Evolutionary conservation across 2,329 filamentous ascomycete species (phyloP), one percentile per base, ranked within the genome.

Genomic region (Aspergillus terreus): DNA sequence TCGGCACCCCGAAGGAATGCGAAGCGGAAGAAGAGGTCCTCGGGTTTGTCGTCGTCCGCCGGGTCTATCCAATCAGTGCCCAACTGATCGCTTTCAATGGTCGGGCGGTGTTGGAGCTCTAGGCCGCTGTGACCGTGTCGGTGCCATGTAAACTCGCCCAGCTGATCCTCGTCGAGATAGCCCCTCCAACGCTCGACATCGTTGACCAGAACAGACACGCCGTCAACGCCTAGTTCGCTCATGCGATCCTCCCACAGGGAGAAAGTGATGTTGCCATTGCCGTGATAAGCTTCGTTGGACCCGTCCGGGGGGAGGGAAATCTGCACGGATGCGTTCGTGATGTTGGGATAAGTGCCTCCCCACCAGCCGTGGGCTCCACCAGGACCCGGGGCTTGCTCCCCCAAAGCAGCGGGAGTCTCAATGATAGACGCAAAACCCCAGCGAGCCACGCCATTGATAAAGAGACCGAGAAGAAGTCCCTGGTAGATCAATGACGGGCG

Each of bases 391-490:
- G 67, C 51, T 64, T 76, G 44, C 71, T 80, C 77, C 9, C 81
- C 78, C 21, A 99, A 73, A 1, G 85, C 84, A 0, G 72, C 79
- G 0, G 88, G 83, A 0, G 94, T 97, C 71, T 99, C 86, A 14
- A 99, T 80, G 44, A 99, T 83, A 1, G 87, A 81, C 55, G 90
- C 92, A 68, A 95, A 99, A 0, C 92, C 92, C 94, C 94, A 97
- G 41, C 92, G 82, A 4, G 92, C 92, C 53, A 95, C 84, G 47
- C 94, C 92, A 67, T 96, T 96, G 73, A 96, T 86, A 70, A 96
- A 97, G 0, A 97, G 80, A 0, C 94, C 94, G 6, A 97, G 76
- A 0, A 99, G 78, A 1, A 99, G 76, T 10, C 94, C 94, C 69
- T 97, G 92, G 64, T 94, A 97, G 2, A 96, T 70, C 7, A 97